Base-by-base conservation (phyloP, 768 basidiomycete genomes). In the Suillus luteus region DNA sequence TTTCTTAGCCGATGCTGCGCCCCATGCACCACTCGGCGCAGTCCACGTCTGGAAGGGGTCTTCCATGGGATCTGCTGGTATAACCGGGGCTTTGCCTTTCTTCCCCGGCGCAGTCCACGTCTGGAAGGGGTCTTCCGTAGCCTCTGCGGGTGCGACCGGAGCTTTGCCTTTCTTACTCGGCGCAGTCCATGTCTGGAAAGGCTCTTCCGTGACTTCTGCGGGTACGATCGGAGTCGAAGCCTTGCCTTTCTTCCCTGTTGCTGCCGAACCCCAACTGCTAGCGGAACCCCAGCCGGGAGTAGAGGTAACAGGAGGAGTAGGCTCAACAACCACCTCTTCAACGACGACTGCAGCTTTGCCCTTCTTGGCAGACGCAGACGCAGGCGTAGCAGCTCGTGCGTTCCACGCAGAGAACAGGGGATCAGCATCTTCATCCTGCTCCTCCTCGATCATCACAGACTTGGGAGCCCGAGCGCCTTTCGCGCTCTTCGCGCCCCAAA, bases 401-500 rank as follows among this genome's bases (percentile, higher is more conserved):
- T 40, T 40, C 57, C 57, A 41, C 2, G 17, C 17, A 12, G 57
- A 31, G 11, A 58, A 57, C 31, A 69, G 68, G 0, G 65, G 67
- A 40, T 71, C 74, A 12, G 68, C 71, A 6, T 75, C 75, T 8
- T 67, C 67, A 14, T 76, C 70, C 0, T 65, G 62, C 38, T 73
- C 73, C 55, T 75, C 73, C 33, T 55, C 61, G 14, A 75, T 67
- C 19, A 64, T 75, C 57, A 73, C 75, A 24, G 62, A 64, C 62
- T 70, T 74, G 41, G 57, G 7, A 3, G 63, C 66, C 67, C 66
- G 64, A 1, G 44, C 57, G 31, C n/a, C 63, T 64, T 66, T 67
- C 33, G 69, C 19, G 33, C 65, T 65, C 73, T 66, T 67, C 31
- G 69, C 19, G 33, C 65, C 66, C 73, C 71, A 71, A 27, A 67